Evolutionary conservation across 1,284 basidiomycete genomes (phyloP).

Genomic region (Phellinidium pouzarii): DNA sequence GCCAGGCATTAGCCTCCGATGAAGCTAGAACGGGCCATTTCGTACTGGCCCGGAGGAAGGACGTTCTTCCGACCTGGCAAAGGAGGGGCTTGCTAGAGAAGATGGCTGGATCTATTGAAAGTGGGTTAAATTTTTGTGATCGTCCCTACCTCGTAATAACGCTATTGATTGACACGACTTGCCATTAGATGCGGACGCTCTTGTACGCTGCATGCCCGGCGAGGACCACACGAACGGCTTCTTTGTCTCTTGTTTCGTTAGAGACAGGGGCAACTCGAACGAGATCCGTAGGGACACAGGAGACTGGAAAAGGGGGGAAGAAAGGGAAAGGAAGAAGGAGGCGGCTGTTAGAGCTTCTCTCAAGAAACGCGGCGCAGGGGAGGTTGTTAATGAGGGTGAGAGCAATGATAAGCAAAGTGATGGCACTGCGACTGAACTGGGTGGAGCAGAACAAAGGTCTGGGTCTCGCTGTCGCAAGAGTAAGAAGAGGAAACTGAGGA

Average conservation of each 20-base stretch:
- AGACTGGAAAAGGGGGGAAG: not conserved
- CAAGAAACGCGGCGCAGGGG: not conserved
- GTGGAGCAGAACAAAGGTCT: not conserved
- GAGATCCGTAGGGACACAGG: not conserved
- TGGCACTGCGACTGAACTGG: not conserved
- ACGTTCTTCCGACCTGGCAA: slow-evolving; percentile 75
- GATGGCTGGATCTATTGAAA: slow-evolving; percentile 35
- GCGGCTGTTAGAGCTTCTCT: too few species aligned
- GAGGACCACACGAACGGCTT: slow-evolving; percentile 92
- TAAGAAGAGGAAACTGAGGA: slow-evolving; percentile 4
- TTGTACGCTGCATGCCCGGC: slow-evolving; percentile 80
- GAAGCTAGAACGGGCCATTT: slow-evolving; percentile 60
- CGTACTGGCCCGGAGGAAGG: slow-evolving; percentile 53
- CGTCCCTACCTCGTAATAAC: too few species aligned
- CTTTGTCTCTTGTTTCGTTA: slow-evolving; percentile 84
- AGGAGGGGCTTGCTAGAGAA: slow-evolving; percentile 68
- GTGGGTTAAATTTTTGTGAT: slow-evolving; percentile 31
- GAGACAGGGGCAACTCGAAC: not conserved
- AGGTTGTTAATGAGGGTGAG: not conserved
- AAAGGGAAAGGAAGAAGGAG: not conserved
- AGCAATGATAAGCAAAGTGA: not conserved
- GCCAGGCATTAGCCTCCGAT: slow-evolving; percentile 61
- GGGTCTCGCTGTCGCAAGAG: not conserved
- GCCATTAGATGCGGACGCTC: slow-evolving; percentile 48
- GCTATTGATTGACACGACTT: not conserved